Conservation (phyloP, 2,329 filamentous ascomycete species). For the Anisogramma anomala region DNA sequence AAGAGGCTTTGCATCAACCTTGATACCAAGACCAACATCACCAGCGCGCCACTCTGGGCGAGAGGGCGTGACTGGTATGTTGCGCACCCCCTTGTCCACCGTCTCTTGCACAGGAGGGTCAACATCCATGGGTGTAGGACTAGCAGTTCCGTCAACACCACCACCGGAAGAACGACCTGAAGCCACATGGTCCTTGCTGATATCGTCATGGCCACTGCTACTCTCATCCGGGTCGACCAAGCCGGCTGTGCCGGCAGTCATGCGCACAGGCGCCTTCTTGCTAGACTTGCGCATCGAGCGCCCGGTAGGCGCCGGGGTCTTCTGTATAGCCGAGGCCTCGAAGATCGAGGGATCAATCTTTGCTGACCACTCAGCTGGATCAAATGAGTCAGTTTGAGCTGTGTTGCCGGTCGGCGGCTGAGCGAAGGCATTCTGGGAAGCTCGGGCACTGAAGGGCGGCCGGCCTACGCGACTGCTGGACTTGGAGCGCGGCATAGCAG, state of each 20-base stretch:
- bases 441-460: conserved; percentile 25
- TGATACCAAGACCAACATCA: conserved; percentile 25
- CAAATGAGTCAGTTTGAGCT: conserved; percentile 28
- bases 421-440: conserved; percentile 16
- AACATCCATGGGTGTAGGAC: conserved; percentile 54
- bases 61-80: conserved; percentile 47
- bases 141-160: conserved; percentile 23
- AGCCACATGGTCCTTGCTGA: conserved; percentile 15
- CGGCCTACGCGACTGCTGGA: conserved; percentile 30
- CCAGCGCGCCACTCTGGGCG: conserved; percentile 49
- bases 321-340: conserved; percentile 31
- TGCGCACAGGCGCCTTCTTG: conserved; percentile 49
- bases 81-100: conserved; percentile 29
- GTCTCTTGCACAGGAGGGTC: conserved; percentile 36
- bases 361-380: conserved; percentile 41
- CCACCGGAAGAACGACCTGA: neutral
- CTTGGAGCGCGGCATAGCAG: conserved; percentile 26
- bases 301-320: conserved; percentile 33
- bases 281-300: conserved; percentile 33
- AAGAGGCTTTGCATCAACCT: conserved; percentile 16
- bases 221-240: conserved; percentile 36
- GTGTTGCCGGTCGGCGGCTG: conserved; percentile 16
- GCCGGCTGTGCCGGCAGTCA: conserved; percentile 33
- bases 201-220: conserved; percentile 27
- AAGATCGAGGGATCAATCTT: conserved; percentile 45